Evolutionary conservation across 108 stramenopile species (phyloP), one percentile per base, ranked within the genome.

Genomic region (Stephanodiscus minutulus): DNA sequence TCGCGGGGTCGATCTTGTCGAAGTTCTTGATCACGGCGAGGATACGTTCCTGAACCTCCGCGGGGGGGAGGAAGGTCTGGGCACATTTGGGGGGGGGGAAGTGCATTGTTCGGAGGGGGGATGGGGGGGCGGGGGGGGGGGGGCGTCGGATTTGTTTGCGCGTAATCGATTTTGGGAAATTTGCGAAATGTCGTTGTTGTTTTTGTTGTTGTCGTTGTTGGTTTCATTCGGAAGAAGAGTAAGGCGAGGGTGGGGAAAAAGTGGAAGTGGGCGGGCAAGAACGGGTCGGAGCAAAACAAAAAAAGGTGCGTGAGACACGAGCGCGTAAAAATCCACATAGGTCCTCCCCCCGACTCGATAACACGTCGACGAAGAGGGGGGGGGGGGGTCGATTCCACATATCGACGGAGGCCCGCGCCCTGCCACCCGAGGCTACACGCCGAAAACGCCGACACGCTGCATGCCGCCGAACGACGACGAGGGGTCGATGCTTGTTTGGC

Each of bases 11-110:
- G 22, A 98, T 97, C 93, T 99, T 98, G 74, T 99, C 99, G 70
- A 99, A 99, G 70, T 93, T 97, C 90, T 98, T 98, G 63, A 99
- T 88, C 50, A 99, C 99, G 20, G 80, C 72, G 33, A 98, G 77
- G 74, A 99, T 89, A 48, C 99, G 92, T 56, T 93, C 96, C 44
- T 92, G 83, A 25, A 98, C 97, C 78, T 97, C 98, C 21, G 68
- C 85, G 61, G 90, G 76, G 83, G 97, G 93, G 76, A 99, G 87
- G 73, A 99, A 99, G 61, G 94, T 88, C 76, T 86, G 72, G 66
- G 52, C 29, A 33, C 24, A 55, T 37, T 61, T 0, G 5, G 48
- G 61, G 37, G 31, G 48, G 10, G 53, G 27, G 22, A 52, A 37
- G 27, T 44, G 13, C 28, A 48, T 70, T 39, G n/a, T n/a, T n/a